Conservation (phyloP, 129 eudicot species). For the Kitagawia praeruptora region DNA sequence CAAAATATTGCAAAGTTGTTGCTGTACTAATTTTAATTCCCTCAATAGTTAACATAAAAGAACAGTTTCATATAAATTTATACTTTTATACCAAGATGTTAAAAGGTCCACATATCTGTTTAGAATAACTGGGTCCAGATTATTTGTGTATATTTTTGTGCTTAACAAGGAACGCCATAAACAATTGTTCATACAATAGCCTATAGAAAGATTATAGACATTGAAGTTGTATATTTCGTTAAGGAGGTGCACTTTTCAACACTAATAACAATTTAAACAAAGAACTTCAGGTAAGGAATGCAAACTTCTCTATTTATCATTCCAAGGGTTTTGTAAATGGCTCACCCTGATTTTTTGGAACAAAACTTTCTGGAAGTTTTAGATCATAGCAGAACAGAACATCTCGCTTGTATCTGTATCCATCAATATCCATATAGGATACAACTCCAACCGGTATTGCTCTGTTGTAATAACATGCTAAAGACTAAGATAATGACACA, state of each 20-base stretch:
- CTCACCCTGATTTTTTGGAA: constrained; percentile 72
- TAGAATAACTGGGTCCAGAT: background rate
- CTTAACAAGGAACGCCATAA: background rate
- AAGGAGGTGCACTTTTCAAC: background rate
- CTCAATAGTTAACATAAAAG: background rate
- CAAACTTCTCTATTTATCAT: background rate
- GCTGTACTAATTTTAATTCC: background rate
- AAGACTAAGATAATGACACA: background rate
- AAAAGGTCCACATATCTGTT: background rate
- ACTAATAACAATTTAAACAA: background rate
- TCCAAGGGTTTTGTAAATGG: background rate
- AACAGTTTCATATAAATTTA: background rate
- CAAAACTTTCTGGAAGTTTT: constrained; percentile 72
- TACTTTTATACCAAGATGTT: background rate
- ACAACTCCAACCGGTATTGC: constrained; percentile 78
- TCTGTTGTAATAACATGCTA: constrained; percentile 21
- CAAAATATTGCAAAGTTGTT: background rate
- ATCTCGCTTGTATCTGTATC: constrained; percentile 83
- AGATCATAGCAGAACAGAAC: constrained; percentile 89
- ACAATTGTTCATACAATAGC: background rate
- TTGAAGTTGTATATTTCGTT: background rate
- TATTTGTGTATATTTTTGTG: background rate
- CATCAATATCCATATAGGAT: constrained; percentile 75
- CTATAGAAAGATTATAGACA: background rate
- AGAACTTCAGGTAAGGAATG: background rate